phyloP scores from a whole-genome alignment of 2,329 filamentous ascomycete species.

The Fusarium napiforme region DNA sequence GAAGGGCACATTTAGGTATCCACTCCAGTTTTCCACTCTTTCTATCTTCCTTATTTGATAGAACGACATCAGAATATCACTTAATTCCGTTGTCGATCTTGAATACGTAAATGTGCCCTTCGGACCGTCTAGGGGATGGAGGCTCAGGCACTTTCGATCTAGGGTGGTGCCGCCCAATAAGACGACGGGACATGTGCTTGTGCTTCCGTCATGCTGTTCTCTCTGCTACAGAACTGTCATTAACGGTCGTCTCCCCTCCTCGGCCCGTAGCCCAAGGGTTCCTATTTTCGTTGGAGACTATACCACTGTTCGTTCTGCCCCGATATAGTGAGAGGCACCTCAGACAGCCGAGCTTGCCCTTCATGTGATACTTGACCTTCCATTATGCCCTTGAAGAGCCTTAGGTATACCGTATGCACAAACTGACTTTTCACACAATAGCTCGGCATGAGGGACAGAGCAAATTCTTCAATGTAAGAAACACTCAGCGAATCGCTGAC shows the following conservation, averaged over 20 bases:
- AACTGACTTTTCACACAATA: background rate
- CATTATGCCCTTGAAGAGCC: background rate
- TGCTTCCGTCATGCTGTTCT: conserved; percentile 28
- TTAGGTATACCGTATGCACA: background rate
- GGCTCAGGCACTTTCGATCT: background rate
- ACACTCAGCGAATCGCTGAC: conserved; percentile 11
- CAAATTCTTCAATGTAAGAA: conserved; percentile 13
- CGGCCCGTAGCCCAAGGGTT: conserved; percentile 6
- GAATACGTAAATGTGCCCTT: no score
- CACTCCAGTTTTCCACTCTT: no score
- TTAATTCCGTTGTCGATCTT: no score
- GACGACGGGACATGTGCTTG: background rate
- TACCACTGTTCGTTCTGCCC: background rate
- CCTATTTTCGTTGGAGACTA: conserved; percentile 12
- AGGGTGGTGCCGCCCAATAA: background rate
- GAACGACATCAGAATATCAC: no score
- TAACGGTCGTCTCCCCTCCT: conserved; percentile 18
- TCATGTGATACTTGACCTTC: background rate
- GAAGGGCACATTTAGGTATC: no score
- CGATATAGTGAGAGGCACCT: background rate
- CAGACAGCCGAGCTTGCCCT: background rate
- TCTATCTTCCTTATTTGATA: no score
- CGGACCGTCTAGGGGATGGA: background rate
- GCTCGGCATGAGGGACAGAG: conserved; percentile 28
- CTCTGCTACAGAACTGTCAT: conserved; percentile 27